Percentiles rank a stretch among this genome's conserved stretches.
Evolutionary conservation across 768 basidiomycete species (phyloP).

Genomic region (Imleria badia): DNA sequence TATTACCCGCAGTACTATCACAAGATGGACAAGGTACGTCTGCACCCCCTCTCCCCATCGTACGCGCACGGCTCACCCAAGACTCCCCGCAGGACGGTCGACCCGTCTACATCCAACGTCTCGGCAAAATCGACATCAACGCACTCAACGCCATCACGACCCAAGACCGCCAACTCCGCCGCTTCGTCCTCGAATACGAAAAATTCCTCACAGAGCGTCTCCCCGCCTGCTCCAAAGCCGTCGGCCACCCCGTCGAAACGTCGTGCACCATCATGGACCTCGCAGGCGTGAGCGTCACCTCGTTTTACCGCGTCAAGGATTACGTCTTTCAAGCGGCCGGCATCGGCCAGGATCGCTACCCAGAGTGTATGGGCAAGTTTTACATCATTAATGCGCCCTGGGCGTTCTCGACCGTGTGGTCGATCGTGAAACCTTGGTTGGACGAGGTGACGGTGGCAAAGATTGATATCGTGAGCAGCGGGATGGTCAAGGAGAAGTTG

Average conservation of each 20-base stretch:
- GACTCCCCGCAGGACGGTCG: constrained; percentile 75
- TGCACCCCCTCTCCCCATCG: accelerated
- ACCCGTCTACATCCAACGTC: constrained; percentile 91
- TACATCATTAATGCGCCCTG: constrained; percentile 98
- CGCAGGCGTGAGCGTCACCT: constrained; percentile 60
- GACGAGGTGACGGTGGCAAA: constrained; percentile 94
- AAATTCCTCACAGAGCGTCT: constrained; percentile 78
- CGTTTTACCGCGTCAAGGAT: constrained; percentile 91
- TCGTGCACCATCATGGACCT: constrained; percentile 98
- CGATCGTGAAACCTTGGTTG: constrained; percentile 87
- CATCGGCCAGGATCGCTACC: constrained; percentile 91
- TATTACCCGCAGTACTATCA: constrained; percentile 97
- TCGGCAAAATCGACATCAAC: constrained; percentile 85
- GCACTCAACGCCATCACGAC: constrained; percentile 82
- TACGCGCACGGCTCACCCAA: background rate
- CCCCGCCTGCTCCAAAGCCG: constrained; percentile 68
- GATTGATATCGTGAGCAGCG: constrained; percentile 82
- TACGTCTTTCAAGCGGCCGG: constrained; percentile 74
- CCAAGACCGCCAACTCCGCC: constrained; percentile 82
- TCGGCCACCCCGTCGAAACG: constrained; percentile 91
- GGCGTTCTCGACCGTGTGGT: constrained; percentile 88
- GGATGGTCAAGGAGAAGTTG: constrained; percentile 68
- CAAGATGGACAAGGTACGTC: constrained; percentile 82
- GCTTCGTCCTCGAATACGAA: constrained; percentile 93
- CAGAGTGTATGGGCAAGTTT: constrained; percentile 96